phyloP scores from a whole-genome alignment of 225 moss, liverwort and hornwort species.

The Sphagnum contortum region DNA sequence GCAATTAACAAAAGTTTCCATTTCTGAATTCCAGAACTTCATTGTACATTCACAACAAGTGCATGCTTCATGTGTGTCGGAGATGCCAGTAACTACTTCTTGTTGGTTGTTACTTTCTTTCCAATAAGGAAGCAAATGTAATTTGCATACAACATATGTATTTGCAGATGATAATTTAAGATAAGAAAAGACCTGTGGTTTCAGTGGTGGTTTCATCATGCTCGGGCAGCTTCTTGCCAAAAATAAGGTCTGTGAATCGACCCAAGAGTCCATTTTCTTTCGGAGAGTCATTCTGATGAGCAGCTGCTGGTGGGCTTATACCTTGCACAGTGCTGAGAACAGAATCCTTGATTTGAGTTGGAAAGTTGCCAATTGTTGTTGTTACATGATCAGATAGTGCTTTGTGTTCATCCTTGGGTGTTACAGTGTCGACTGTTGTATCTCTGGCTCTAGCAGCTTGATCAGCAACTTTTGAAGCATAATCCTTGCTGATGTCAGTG shows the following conservation, averaged over 20 bases:
- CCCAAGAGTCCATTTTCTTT: conserved; percentile 14
- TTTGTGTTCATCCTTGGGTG: conserved; percentile 27
- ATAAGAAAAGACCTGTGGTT: neutral
- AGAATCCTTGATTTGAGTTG: conserved; percentile 10
- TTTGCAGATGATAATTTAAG: too few relatives aligned
- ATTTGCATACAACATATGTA: too few relatives aligned
- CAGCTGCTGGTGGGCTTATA: conserved; percentile 4
- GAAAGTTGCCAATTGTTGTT: neutral
- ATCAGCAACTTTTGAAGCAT: neutral
- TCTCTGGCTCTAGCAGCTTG: conserved; percentile 3
- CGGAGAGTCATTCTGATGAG: conserved; percentile 6
- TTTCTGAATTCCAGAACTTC: too few relatives aligned
- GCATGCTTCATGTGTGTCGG: too few relatives aligned
- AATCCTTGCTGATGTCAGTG: neutral
- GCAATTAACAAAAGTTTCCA: too few relatives aligned
- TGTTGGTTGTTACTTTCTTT: too few relatives aligned
- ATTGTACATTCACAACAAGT: too few relatives aligned
- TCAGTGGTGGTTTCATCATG: neutral
- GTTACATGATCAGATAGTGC: conserved; percentile 22
- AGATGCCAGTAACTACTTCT: too few relatives aligned
- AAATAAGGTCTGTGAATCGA: conserved; percentile 26
- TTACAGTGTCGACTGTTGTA: conserved; percentile 3
- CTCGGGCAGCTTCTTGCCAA: conserved; percentile 13
- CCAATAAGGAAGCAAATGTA: too few relatives aligned
- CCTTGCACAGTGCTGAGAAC: conserved; percentile 4